Evolutionary conservation across 78 protist species (phyloP).

Genomic region (Salpingoeca rosetta): DNA sequence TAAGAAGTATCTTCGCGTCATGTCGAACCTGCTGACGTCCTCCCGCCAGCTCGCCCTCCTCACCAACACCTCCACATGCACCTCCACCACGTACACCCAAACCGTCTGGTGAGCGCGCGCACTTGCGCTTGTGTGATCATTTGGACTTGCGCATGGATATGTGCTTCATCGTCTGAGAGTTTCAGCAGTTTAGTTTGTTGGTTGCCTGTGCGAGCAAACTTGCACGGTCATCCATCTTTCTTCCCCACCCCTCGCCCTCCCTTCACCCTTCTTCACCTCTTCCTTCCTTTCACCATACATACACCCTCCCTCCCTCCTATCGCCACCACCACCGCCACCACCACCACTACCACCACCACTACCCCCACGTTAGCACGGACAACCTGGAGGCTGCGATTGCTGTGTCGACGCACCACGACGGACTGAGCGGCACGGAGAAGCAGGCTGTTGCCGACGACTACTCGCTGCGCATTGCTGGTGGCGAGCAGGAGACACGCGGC

Average conservation of each 20-base stretch:
- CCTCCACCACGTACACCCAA: not conserved
- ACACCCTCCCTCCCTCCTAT: slow-evolving; percentile 35
- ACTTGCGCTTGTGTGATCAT: no score
- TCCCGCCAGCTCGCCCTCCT: slow-evolving; percentile 34
- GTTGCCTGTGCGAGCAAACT: no score
- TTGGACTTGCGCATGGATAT: no score
- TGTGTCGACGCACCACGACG: slow-evolving; percentile 81
- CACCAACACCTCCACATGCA: not conserved
- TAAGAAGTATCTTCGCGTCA: slow-evolving; percentile 56
- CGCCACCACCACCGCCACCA: not conserved
- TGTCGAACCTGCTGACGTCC: slow-evolving; percentile 19
- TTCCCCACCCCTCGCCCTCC: no score
- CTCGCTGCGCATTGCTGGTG: slow-evolving; percentile 47
- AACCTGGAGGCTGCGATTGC: slow-evolving; percentile 15
- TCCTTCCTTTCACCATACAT: no score
- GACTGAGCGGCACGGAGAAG: slow-evolving; percentile 67
- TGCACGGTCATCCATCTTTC: no score
- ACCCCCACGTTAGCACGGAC: not conserved
- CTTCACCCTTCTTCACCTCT: no score
- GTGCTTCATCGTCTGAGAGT: no score
- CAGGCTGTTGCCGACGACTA: slow-evolving; percentile 75
- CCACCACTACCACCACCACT: not conserved
- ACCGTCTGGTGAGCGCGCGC: no score
- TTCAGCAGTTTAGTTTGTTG: no score
- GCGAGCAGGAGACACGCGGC: slow-evolving; percentile 8